phyloP scores from a whole-genome alignment of 805 yeast genomes.

The Kuraishia hungarica region DNA sequence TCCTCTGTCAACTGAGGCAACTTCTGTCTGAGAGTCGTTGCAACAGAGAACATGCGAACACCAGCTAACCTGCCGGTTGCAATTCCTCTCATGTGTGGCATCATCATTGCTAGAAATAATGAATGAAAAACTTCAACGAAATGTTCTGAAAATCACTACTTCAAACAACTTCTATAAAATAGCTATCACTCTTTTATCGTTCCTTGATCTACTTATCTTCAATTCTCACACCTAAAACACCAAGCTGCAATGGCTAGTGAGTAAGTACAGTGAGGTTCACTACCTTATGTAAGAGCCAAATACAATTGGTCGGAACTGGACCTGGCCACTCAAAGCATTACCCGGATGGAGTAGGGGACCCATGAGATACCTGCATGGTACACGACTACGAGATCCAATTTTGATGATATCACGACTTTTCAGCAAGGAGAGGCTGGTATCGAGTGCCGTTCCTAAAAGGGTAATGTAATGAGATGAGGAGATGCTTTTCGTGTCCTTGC shows the following conservation, averaged over 20 bases:
- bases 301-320: not conserved
- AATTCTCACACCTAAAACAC: not conserved
- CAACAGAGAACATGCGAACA: not conserved
- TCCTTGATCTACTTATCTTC: not conserved
- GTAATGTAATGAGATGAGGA: not conserved
- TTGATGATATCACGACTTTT: not conserved
- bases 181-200: too few species aligned
- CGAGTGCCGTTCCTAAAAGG: not conserved
- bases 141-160: not conserved
- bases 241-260: not conserved
- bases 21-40: constrained; percentile 1
- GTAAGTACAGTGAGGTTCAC: not conserved
- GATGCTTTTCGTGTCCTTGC: not conserved
- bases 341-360: not conserved
- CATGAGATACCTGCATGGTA: not conserved
- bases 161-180: too few species aligned
- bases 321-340: not conserved
- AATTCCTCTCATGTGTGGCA: not conserved
- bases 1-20: constrained; percentile 7
- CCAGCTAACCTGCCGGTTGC: not conserved
- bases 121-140: not conserved
- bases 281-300: not conserved
- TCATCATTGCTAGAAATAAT: not conserved
- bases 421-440: not conserved
- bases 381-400: not conserved